These are phyloP conservation scores for Rhexocercosporidium sp. DNA, from an alignment of 2,329 filamentous ascomycete species.

Conservation along the genomic window DNA sequence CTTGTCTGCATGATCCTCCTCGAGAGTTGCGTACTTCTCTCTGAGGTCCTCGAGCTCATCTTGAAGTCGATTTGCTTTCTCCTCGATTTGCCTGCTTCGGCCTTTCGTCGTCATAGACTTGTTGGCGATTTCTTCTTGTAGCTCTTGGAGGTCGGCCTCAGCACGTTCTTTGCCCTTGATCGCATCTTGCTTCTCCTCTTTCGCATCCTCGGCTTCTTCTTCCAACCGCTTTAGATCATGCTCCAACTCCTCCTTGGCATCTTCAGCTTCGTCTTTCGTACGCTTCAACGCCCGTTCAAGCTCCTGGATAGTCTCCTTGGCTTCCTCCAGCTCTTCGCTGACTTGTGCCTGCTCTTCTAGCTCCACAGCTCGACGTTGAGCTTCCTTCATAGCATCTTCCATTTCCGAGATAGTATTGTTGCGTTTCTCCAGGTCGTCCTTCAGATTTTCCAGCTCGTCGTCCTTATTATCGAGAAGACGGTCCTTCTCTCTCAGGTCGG, in stretches of 20 bases:
- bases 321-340: constrained; percentile 49
- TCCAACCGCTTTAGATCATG: constrained; percentile 58
- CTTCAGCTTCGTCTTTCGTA: constrained; percentile 26
- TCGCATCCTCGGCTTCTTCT: constrained; percentile 59
- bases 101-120: constrained; percentile 80
- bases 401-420: constrained; percentile 58
- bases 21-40: constrained; percentile 49
- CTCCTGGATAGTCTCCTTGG: constrained; percentile 56
- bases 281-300: constrained; percentile 21
- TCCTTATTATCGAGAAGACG: constrained; percentile 55
- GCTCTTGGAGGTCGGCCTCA: constrained; percentile 64
- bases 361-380: constrained; percentile 55
- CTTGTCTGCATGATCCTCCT: constrained; percentile 51
- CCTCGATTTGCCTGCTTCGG: constrained; percentile 75
- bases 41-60: constrained; percentile 63
- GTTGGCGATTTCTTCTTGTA: constrained; percentile 79
- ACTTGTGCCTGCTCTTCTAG: constrained; percentile 62
- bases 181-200: constrained; percentile 59
- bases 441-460: constrained; percentile 69
- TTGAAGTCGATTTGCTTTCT: constrained; percentile 70
- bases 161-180: constrained; percentile 60
- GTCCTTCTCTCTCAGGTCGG: constrained; percentile 60
- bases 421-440: constrained; percentile 57
- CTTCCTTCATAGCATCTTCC: constrained; percentile 63
- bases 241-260: constrained; percentile 63